These are phyloP conservation scores for Schwanniomyces etchellsii DNA, from an alignment of 1,139 yeast genomes.

Conservation along the genomic window DNA sequence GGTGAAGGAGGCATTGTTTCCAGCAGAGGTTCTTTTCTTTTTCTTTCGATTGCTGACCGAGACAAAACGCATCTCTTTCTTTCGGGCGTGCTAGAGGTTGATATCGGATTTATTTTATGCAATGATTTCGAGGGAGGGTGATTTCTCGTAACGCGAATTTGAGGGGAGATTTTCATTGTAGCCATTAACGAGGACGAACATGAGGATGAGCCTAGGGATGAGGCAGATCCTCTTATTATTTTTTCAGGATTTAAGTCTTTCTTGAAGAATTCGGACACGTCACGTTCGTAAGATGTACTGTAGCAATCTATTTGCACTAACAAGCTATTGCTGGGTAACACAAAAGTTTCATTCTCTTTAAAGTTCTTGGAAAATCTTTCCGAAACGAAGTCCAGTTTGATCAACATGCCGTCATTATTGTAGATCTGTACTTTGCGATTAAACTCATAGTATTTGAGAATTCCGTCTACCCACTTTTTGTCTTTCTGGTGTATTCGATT, in stretches of 20 bases:
- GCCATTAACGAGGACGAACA: too few relatives aligned
- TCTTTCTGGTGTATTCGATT: conserved; percentile 42
- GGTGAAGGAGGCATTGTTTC: too few relatives aligned
- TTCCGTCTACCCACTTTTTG: conserved; percentile 55
- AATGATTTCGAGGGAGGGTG: too few relatives aligned
- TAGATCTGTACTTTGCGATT: conserved; percentile 43
- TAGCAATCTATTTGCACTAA: conserved; percentile 13
- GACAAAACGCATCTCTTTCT: too few relatives aligned
- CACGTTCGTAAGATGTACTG: conserved; percentile 11
- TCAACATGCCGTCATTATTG: conserved; percentile 30
- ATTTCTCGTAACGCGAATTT: too few relatives aligned
- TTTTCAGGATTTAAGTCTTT: conserved; percentile 1
- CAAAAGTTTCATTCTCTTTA: conserved; percentile 10
- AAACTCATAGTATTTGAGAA: conserved; percentile 38
- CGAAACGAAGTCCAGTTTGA: conserved; percentile 29
- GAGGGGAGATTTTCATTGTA: too few relatives aligned
- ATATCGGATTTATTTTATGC: too few relatives aligned
- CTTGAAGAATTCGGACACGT: conserved; percentile 9
- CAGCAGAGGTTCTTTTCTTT: too few relatives aligned
- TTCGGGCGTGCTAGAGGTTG: too few relatives aligned
- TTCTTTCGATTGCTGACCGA: too few relatives aligned
- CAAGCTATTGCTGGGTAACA: conserved; percentile 11
- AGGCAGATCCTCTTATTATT: too few relatives aligned
- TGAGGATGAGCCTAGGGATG: too few relatives aligned
- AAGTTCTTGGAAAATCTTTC: conserved; percentile 9